Base-by-base conservation (phyloP, 192 early-diverging fungal species). In the Entophlyctis luteolus region DNA sequence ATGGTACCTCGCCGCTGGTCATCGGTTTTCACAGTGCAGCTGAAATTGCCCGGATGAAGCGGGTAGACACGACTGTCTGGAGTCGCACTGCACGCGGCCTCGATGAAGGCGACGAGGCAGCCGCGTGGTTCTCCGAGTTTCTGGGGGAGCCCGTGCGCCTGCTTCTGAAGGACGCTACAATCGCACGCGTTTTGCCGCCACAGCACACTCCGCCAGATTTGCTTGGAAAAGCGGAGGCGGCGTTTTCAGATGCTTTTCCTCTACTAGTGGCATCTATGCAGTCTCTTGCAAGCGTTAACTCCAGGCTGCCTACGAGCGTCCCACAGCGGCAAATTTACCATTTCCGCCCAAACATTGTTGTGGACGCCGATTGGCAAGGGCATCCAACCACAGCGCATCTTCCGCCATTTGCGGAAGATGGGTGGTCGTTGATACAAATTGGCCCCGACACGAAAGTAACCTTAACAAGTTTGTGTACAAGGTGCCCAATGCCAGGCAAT, bases 341-440 rank as follows among this genome's bases (percentile, higher is more conserved):
- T 28, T 93, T 93, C 77, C 81, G 91, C 5, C 89, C 91, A 45
- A 93, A 93, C 75, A 81, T 93, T 29, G 75, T 89, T 16, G 58
- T 58, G 10, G 20, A 5, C 27, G 25, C 8, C 2, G 42, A 53
- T 31, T n/a, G n/a, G n/a, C n/a, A n/a, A n/a, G 47, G 42, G 8
- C 18, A n/a, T 10, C 14, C 90, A 53, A 49, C 72, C 12, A 74
- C 76, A 2, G 18, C 47, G 0, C 66, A 60, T 6, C 52, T 67
- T 34, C 35, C 59, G 16, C 75, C 91, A 5, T 91, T 77, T 60
- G 81, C 83, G 66, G 91, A 93, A 66, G 91, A 93, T 38, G 74
- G 72, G 32, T 91, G 87, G 82, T 79, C 78, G 67, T 55, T 71
- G 1, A 70, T 91, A 25, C 72, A 77, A 34, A 75, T 90, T 6